Percentiles rank a stretch among this genome's conserved stretches.
Evolutionary conservation across 305 asterid species (phyloP).

Genomic region (Coffea humblotiana): DNA sequence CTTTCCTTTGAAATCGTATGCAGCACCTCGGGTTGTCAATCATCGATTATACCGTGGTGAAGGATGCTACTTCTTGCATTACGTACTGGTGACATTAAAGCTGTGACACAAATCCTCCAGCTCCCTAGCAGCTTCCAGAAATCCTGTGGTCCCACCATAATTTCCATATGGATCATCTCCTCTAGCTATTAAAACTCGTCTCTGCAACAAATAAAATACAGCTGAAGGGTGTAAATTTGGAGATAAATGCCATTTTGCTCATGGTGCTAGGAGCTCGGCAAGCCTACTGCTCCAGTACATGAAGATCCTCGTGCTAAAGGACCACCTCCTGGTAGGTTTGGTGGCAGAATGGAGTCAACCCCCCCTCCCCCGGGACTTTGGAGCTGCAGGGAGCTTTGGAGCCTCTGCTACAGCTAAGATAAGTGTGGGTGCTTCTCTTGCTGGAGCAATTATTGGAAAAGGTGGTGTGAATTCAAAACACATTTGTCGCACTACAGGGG

Average conservation of each 20-base stretch:
- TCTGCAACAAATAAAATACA: constrained; percentile 43
- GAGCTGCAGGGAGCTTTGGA: constrained; percentile 43
- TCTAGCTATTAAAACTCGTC: constrained; percentile 39
- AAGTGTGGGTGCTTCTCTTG: constrained; percentile 50
- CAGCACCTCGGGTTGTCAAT: constrained; percentile 56
- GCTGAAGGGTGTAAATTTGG: constrained; percentile 57
- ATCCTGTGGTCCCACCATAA: constrained; percentile 29
- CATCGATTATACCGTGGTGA: constrained; percentile 29
- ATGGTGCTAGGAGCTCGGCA: constrained; percentile 56
- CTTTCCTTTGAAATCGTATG: background rate
- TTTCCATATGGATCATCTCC: constrained; percentile 44
- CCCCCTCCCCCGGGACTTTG: constrained; percentile 31
- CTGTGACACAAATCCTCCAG: constrained; percentile 58
- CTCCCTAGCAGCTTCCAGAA: constrained; percentile 38
- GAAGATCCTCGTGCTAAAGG: constrained; percentile 38
- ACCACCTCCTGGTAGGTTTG: constrained; percentile 33
- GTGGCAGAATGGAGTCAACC: constrained; percentile 35
- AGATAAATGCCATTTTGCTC: constrained; percentile 53
- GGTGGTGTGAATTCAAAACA: constrained; percentile 52
- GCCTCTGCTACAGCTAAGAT: constrained; percentile 52
- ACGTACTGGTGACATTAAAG: constrained; percentile 56
- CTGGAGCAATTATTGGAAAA: constrained; percentile 53
- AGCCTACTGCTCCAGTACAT: constrained; percentile 28
- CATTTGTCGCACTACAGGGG: constrained; percentile 47
- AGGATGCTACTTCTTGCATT: constrained; percentile 52